Evolutionary conservation across 2,329 filamentous ascomycete genomes (phyloP).

Genomic region (Penicillium sumatraense): DNA sequence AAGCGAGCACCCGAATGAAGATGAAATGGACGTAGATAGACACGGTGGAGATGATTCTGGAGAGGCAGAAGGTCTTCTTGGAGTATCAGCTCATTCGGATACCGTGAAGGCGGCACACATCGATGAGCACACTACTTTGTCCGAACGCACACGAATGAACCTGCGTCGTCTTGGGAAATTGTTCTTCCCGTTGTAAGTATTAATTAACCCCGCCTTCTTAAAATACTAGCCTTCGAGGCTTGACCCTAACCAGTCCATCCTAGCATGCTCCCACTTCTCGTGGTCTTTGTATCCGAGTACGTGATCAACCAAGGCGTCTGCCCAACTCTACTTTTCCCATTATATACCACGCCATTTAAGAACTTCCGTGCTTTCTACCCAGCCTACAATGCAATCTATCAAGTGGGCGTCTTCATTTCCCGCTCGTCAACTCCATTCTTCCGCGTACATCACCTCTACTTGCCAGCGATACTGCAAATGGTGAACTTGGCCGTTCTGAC

Average conservation of each 20-base stretch:
- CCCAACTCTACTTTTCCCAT: constrained; percentile 85
- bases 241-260: constrained; percentile 14
- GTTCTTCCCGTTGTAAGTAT: constrained; percentile 69
- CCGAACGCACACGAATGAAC: constrained; percentile 52
- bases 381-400: constrained; percentile 92
- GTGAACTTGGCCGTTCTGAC: constrained; percentile 75
- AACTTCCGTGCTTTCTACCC: constrained; percentile 90
- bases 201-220: constrained; percentile 7
- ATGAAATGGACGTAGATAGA: constrained; percentile 31
- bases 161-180: constrained; percentile 70
- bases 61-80: constrained; percentile 38
- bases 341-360: constrained; percentile 74
- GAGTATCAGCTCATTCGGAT: constrained; percentile 20
- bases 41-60: constrained; percentile 22
- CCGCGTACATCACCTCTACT: constrained; percentile 78
- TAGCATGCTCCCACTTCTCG: constrained; percentile 83
- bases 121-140: constrained; percentile 22
- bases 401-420: constrained; percentile 92
- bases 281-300: constrained; percentile 96
- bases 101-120: constrained; percentile 24
- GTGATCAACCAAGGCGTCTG: constrained; percentile 95
- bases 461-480: constrained; percentile 81
- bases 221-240: background rate
- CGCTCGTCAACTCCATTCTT: constrained; percentile 88
- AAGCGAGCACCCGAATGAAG: constrained; percentile 44